Evolutionary conservation across 306 rosid genomes (phyloP).

Genomic region (Canavalia gladiata): DNA sequence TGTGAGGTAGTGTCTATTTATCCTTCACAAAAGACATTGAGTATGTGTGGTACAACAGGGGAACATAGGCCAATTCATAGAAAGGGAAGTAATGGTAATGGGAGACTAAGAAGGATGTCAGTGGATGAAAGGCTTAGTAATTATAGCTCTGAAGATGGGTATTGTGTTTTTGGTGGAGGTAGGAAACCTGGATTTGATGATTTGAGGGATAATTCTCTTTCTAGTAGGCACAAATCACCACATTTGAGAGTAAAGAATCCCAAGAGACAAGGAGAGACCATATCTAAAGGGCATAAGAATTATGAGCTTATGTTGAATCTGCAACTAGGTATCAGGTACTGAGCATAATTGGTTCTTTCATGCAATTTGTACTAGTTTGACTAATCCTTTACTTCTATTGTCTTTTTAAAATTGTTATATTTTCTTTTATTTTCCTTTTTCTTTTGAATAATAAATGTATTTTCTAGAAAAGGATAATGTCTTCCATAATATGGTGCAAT

Average conservation of each 20-base stretch:
- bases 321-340: conserved; percentile 94
- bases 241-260: conserved; percentile 59
- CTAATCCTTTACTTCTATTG: neutral
- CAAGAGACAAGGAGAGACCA: conserved; percentile 79
- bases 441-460: neutral
- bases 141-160: conserved; percentile 49
- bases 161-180: conserved; percentile 36
- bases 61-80: conserved; percentile 42
- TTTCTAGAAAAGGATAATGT: neutral
- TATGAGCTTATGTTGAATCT: conserved; percentile 94
- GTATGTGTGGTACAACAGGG: conserved; percentile 45
- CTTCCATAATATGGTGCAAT: neutral
- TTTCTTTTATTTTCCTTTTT: neutral
- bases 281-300: conserved; percentile 91
- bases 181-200: conserved; percentile 50
- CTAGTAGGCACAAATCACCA: conserved; percentile 12
- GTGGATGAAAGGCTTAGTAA: conserved; percentile 65
- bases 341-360: conserved; percentile 42
- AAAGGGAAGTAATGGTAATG: conserved; percentile 53
- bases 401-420: neutral
- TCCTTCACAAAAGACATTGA: conserved; percentile 79
- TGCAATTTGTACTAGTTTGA: neutral
- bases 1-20: conserved; percentile 63
- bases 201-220: conserved; percentile 43
- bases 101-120: conserved; percentile 55